Conservation (phyloP, 164 flowering plant species). For the Nymphaea colorata region DNA sequence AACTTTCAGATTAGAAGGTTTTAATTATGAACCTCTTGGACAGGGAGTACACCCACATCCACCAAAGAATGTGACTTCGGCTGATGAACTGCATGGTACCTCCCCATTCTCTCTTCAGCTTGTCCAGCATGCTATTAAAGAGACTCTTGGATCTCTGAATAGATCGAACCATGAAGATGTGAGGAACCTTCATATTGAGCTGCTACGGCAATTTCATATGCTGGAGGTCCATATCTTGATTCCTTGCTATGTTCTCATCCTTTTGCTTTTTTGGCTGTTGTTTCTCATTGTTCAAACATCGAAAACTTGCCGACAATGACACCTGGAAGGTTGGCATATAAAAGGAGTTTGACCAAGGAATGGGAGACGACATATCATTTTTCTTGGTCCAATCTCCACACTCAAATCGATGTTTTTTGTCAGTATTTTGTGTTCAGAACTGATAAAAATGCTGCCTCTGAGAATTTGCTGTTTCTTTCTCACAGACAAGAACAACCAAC, state of each 20-base stretch:
- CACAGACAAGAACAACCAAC: slow-evolving; percentile 59
- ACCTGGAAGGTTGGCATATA: background rate
- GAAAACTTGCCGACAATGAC: background rate
- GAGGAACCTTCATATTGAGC: slow-evolving; percentile 92
- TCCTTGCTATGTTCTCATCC: background rate
- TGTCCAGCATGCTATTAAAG: slow-evolving; percentile 78
- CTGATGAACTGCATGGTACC: slow-evolving; percentile 47
- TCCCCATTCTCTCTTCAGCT: slow-evolving; percentile 72
- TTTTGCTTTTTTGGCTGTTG: background rate
- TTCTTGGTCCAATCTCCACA: too few relatives aligned
- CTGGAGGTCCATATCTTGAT: slow-evolving; percentile 45
- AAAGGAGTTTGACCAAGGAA: background rate
- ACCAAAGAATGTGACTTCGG: slow-evolving; percentile 22
- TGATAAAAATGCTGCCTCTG: background rate
- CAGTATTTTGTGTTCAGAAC: background rate
- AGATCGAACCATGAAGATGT: slow-evolving; percentile 77
- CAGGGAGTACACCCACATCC: slow-evolving; percentile 24
- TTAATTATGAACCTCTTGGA: background rate
- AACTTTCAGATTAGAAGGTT: background rate
- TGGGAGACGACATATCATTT: background rate
- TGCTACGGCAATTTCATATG: slow-evolving; percentile 63
- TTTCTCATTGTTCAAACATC: background rate
- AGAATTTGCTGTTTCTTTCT: slow-evolving; percentile 3
- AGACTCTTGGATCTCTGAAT: slow-evolving; percentile 66
- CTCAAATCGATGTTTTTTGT: background rate